Base-by-base conservation (phyloP, 2,329 filamentous ascomycete species). In the Gaeumannomyces sp. region DNA sequence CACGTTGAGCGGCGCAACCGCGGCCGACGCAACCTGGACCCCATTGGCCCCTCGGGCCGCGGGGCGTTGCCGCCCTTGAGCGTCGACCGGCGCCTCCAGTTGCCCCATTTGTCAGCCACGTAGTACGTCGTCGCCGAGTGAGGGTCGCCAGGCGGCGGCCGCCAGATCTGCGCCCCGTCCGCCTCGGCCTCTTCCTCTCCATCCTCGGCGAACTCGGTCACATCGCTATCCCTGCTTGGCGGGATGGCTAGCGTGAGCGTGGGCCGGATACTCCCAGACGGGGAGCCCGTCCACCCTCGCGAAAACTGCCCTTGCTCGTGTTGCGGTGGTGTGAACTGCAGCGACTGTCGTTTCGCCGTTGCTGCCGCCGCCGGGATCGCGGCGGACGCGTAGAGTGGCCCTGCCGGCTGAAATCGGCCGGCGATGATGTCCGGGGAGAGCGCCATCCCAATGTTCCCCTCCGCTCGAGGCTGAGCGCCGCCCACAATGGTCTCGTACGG, bases 171-270 rank as follows among this genome's bases (percentile, higher is more conserved):
- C n/a, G 71, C 73, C 2, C 72, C 73, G 68, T 78, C 70, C 62
- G 76, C 59, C 66, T 74, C 68, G 22, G 45, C 22, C 70, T 73
- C 68, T 68, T 70, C 67, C 70, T 77, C 73, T 66, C 81, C 74
- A 69, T 83, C 79, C 73, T 85, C 79, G 66, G 85, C 82, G 65
- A 85, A 81, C 72, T 85, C 78, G 11, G 82, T 80, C 67, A 83
- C 74, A 65, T 79, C 75, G 72, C 83, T 80, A 65, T 80, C 77
- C 28, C 73, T 71, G 53, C 67, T 68, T 59, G 64, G 66, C 6
- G 75, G 75, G 31, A 80, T 79, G 29, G 73, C 70, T 33, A 80
- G 69, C 1, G 78, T 77, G 65, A 85, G 71, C 3, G 76, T 70
- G 19, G 83, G 82, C 67, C 76, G 79, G 4, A 71, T 33, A 14